A percentile compares a stretch with the other conserved stretches of the same genome.
These are phyloP conservation scores for Leccinum incarnatum DNA, from an alignment of 768 basidiomycete genomes.

Conservation along the genomic window DNA sequence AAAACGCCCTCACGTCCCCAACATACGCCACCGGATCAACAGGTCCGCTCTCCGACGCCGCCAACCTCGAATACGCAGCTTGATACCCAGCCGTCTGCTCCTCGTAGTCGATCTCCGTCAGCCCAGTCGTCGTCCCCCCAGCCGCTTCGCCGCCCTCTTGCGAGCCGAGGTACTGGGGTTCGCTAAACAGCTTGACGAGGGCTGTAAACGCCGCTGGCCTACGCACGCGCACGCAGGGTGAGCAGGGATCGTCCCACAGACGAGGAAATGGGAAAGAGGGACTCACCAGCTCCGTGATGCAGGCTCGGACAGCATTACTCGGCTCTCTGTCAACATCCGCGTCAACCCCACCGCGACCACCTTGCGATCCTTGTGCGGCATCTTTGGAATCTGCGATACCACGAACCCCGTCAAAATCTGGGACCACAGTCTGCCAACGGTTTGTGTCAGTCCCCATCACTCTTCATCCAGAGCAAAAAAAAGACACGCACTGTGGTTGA, in stretches of 20 bases:
- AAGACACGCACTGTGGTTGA: slow-evolving; percentile 63
- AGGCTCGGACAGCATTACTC: slow-evolving; percentile 64
- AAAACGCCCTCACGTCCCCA: slow-evolving; percentile 50
- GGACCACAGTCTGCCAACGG: slow-evolving; percentile 60
- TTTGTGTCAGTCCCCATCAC: background rate
- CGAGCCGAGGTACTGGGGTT: slow-evolving; percentile 64
- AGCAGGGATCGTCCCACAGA: background rate
- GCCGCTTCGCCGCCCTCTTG: slow-evolving; percentile 7
- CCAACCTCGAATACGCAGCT: slow-evolving; percentile 88
- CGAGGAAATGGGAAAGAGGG: background rate
- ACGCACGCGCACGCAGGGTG: background rate
- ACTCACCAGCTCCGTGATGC: slow-evolving; percentile 63
- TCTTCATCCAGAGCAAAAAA: background rate
- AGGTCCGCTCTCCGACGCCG: slow-evolving; percentile 64
- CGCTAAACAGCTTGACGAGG: slow-evolving; percentile 72
- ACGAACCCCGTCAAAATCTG: slow-evolving; percentile 77
- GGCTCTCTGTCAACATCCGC: slow-evolving; percentile 72
- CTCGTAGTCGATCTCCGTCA: slow-evolving; percentile 85
- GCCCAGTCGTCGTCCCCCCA: slow-evolving; percentile 16
- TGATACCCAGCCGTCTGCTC: slow-evolving; percentile 92
- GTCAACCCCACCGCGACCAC: slow-evolving; percentile 78
- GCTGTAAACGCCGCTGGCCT: slow-evolving; percentile 73
- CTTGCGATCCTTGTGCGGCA: slow-evolving; percentile 82
- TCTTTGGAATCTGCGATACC: slow-evolving; percentile 75
- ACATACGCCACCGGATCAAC: slow-evolving; percentile 64